Base-by-base conservation (phyloP, 2,329 filamentous ascomycete species). In the Arachnomyces sp. region DNA sequence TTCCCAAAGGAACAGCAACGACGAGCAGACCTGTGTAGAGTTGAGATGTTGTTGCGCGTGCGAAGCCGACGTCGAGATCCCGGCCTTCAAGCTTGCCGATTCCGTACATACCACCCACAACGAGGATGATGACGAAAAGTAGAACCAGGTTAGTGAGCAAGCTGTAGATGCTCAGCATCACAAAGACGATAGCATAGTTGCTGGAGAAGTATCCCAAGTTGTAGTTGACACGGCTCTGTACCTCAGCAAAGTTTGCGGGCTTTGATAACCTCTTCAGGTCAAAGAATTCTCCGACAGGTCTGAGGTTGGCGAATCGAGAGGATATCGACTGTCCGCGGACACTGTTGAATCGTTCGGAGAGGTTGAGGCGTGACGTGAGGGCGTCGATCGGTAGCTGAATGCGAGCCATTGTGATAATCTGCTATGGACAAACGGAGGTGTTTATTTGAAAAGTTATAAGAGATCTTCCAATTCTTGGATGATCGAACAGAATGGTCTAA, bases 181-280 rank as follows among this genome's bases (percentile, higher is more conserved):
- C 73, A 62, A 96, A 94, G 54, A 96, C 78, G 49, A 84, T 82
- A 52, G 84, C 83, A 76, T 98, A 98, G 73, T 98, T 98, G 82
- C 87, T 95, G 47, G 88, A 93, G 74, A 94, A 98, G 72, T 96
- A 84, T 63, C 84, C 80, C 50, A 98, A 71, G 67, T 98, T 98
- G 81, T 95, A 95, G 74, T 93, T 94, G 70, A 94, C 81, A 50
- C 90, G 81, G 54, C 82, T 88, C 67, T 96, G 90, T 49, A 87
- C 79, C 65, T 95, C 89, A 50, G 71, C 72, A 57, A 96, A 95
- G 71, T 93, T 93, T 59, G 77, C 78, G 18, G 92, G 92, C 72
- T 96, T 98, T 51, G 87, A 94, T 42, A 98, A 57, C 53, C 89
- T 87, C 79, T 95, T 95, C 69, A 96, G 66, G 67, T 96, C 89